These are phyloP conservation scores for Plantago major DNA, from an alignment of 257 asterid genomes.

Conservation along the genomic window DNA sequence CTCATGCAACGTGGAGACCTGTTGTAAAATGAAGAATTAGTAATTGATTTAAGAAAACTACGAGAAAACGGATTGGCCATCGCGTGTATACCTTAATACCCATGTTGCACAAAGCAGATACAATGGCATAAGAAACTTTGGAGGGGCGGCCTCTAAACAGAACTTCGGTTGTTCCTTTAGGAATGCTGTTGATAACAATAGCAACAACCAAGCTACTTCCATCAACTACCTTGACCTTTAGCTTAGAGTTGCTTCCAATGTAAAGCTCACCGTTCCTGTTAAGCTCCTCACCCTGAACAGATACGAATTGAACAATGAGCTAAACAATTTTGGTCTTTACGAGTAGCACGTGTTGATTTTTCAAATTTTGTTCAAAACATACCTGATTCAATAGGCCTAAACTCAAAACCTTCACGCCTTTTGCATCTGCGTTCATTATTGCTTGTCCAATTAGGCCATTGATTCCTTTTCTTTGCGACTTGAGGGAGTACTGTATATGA, in stretches of 20 bases:
- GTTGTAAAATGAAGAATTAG: not conserved
- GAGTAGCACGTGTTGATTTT: not conserved
- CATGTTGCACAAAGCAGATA: constrained; percentile 37
- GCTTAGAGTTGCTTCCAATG: constrained; percentile 38
- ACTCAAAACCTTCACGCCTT: constrained; percentile 59
- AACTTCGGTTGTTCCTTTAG: constrained; percentile 49
- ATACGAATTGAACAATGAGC: not conserved
- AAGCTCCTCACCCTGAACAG: constrained; percentile 46
- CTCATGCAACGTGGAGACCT: constrained; percentile 43
- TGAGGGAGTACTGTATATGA: constrained; percentile 34
- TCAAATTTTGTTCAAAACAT: not conserved
- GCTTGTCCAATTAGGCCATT: constrained; percentile 61
- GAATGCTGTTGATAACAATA: constrained; percentile 60
- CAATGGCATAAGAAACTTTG: constrained; percentile 52
- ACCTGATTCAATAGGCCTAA: constrained; percentile 81
- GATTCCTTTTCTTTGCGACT: constrained; percentile 46
- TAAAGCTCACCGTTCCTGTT: constrained; percentile 44
- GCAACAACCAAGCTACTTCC: constrained; percentile 81
- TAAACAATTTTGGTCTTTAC: not conserved
- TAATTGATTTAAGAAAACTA: too few relatives aligned
- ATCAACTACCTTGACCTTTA: constrained; percentile 51
- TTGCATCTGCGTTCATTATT: constrained; percentile 49
- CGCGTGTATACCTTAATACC: constrained; percentile 46
- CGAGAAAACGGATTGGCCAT: not conserved
- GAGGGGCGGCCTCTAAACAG: constrained; percentile 50